A percentile compares a stretch with the other conserved stretches of the same genome.
Conservation (phyloP, 352 stramenopile species). For the Globisporangium nodosum region DNA sequence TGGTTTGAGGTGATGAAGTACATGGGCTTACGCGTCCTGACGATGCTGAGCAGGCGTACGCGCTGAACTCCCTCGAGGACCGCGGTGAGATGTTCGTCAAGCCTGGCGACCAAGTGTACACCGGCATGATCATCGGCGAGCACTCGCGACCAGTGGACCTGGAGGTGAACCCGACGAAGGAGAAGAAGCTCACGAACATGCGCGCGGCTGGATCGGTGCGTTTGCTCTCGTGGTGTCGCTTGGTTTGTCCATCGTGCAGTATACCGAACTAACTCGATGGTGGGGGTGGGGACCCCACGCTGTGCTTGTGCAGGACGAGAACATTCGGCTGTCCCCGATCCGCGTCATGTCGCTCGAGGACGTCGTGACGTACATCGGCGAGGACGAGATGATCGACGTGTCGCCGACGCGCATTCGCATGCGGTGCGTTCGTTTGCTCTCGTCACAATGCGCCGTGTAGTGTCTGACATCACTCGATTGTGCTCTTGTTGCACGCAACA, state of each 20-base stretch:
- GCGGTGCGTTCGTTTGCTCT: constrained; percentile 20
- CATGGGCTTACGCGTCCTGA: not conserved
- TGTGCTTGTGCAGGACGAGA: constrained; percentile 82
- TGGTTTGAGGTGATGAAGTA: not conserved
- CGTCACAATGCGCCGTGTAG: not conserved
- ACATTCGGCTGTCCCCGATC: constrained; percentile 90
- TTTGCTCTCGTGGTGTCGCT: not conserved
- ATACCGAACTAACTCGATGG: not conserved
- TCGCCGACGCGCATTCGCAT: constrained; percentile 94
- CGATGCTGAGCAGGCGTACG: constrained; percentile 62
- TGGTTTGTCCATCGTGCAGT: not conserved
- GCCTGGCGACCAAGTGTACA: constrained; percentile 94
- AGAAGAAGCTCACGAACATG: constrained; percentile 98
- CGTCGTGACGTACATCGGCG: constrained; percentile 95
- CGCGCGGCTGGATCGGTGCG: constrained; percentile 83
- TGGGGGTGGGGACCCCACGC: not conserved
- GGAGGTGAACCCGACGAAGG: constrained; percentile 97
- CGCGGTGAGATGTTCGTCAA: constrained; percentile 96
- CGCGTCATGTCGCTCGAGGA: constrained; percentile 95
- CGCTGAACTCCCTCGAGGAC: constrained; percentile 89
- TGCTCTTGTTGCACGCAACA: constrained; percentile 8
- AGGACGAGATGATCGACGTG: constrained; percentile 99
- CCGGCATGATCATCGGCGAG: constrained; percentile 98
- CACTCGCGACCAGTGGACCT: constrained; percentile 94
- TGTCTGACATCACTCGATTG: not conserved